Conservation (phyloP, 169 alveolate genomes). For the Cystoisospora suis region DNA sequence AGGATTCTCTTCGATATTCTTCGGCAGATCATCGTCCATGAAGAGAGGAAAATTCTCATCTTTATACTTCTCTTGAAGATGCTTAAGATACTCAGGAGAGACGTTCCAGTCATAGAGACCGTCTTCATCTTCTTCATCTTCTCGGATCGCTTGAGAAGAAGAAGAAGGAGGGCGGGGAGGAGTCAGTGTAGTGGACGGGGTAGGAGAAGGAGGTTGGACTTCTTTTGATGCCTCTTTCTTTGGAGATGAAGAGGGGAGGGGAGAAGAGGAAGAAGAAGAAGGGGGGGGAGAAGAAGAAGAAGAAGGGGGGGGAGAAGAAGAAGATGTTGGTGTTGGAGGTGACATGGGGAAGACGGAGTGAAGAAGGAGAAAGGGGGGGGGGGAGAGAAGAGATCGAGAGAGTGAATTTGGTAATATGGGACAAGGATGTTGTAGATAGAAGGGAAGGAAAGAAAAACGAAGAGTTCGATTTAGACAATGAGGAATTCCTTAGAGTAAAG, state of each 20-base stretch:
- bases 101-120: constrained; percentile 68
- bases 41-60: constrained; percentile 66
- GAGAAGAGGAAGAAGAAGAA: neutral
- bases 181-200: neutral
- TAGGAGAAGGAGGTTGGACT: neutral
- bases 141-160: neutral
- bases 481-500: no score
- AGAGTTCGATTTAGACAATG: no score
- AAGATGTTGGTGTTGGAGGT: no score
- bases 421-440: no score
- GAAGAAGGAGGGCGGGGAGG: neutral
- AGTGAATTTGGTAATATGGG: no score
- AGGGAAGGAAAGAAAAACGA: no score
- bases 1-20: constrained; percentile 51
- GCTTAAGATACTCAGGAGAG: constrained; percentile 63
- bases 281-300: neutral
- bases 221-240: neutral
- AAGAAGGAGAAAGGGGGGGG: neutral
- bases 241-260: neutral
- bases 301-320: neutral
- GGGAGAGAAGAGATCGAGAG: neutral
- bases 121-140: constrained; percentile 39
- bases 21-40: constrained; percentile 68
- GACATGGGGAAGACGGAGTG: neutral
- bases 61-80: constrained; percentile 57